Evolutionary conservation across 345 rosid species (phyloP).

Genomic region (Toxicodendron radicans): DNA sequence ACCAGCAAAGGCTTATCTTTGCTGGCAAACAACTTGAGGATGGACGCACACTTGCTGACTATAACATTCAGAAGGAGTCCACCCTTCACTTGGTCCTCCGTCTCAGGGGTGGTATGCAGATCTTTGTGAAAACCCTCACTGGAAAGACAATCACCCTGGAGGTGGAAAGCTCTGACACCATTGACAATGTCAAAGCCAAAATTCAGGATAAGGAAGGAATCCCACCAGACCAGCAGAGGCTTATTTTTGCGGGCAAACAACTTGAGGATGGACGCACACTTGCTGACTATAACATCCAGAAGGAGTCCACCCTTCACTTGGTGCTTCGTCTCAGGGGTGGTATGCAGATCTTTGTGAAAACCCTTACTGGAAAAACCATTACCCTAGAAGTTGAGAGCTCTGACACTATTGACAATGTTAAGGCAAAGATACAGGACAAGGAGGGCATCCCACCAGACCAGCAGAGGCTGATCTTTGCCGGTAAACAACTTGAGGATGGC

Average conservation of each 20-base stretch:
- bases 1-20: slow-evolving; percentile 30
- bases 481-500: slow-evolving; percentile 11
- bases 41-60: slow-evolving; percentile 30
- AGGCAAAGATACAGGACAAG: slow-evolving; percentile 20
- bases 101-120: slow-evolving; percentile 34
- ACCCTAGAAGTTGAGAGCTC: slow-evolving; percentile 24
- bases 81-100: slow-evolving; percentile 34
- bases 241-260: slow-evolving; percentile 17
- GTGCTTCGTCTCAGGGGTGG: slow-evolving; percentile 13
- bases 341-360: slow-evolving; percentile 16
- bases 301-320: slow-evolving; percentile 15
- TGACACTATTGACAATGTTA: slow-evolving; percentile 23
- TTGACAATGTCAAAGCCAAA: slow-evolving; percentile 28
- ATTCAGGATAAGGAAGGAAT: slow-evolving; percentile 29
- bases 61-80: slow-evolving; percentile 35
- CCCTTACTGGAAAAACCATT: slow-evolving; percentile 19
- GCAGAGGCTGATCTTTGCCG: slow-evolving; percentile 14
- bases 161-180: slow-evolving; percentile 24
- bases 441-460: slow-evolving; percentile 26
- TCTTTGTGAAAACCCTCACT: slow-evolving; percentile 31
- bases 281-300: slow-evolving; percentile 7
- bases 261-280: slow-evolving; percentile 4
- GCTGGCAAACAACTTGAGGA: slow-evolving; percentile 34
- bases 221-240: slow-evolving; percentile 26
- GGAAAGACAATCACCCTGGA: slow-evolving; percentile 31